These are phyloP conservation scores for Sporothrix pseudoabietina DNA, from an alignment of 2,329 filamentous ascomycete species.

Conservation along the genomic window DNA sequence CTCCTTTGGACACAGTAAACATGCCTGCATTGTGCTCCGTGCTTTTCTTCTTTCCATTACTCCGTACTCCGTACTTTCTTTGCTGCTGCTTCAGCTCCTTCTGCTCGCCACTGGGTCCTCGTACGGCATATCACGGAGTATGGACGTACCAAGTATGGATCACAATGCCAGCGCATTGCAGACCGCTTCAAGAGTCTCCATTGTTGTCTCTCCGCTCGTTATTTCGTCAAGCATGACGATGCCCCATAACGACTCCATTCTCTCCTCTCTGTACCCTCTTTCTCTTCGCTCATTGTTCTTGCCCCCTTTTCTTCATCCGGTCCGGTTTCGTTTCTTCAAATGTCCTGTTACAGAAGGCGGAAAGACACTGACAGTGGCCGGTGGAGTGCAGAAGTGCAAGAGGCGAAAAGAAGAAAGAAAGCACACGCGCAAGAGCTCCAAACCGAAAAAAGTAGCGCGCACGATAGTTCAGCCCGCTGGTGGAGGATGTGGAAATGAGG, in stretches of 20 bases:
- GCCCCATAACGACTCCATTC: constrained; percentile 3
- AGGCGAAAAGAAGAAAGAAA: constrained; percentile 13
- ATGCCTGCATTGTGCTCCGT: background rate
- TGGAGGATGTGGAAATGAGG: constrained; percentile 27
- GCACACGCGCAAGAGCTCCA: constrained; percentile 7
- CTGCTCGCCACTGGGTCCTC: background rate
- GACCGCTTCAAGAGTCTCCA: background rate
- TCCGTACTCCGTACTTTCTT: background rate
- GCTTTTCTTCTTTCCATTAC: background rate
- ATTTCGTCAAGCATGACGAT: background rate
- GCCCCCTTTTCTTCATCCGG: background rate
- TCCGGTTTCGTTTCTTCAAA: background rate
- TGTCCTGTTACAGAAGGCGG: constrained; percentile 18
- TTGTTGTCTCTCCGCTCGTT: constrained; percentile 6
- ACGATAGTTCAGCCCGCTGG: constrained; percentile 10
- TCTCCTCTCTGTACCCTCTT: background rate
- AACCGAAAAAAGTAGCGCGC: background rate
- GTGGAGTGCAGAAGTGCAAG: background rate
- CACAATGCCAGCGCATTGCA: constrained; percentile 14
- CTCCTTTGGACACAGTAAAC: background rate
- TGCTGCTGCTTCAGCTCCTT: background rate
- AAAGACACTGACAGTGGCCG: background rate
- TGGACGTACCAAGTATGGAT: background rate
- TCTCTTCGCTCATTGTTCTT: background rate
- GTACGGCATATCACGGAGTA: background rate